Evolutionary conservation across 345 rosid species (phyloP).

Genomic region (Eucalyptus sp.): DNA sequence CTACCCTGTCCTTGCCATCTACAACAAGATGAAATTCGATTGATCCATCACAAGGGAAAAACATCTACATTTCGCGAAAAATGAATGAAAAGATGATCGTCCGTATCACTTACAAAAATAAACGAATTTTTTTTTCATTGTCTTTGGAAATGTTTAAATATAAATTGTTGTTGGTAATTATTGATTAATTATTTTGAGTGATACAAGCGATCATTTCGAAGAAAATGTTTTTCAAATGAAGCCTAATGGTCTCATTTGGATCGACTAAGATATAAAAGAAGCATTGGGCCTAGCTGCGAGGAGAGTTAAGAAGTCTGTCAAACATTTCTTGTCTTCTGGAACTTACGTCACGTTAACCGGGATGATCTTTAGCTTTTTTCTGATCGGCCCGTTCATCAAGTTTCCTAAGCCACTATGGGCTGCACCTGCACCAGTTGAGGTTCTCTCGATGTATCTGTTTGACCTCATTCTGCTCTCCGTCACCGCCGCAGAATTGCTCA

Average conservation of each 20-base stretch:
- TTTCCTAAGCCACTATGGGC: background rate
- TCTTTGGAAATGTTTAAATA: background rate
- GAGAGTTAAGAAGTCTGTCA: background rate
- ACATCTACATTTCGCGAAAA: background rate
- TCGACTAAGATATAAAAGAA: background rate
- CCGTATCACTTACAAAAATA: background rate
- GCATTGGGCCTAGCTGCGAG: no score
- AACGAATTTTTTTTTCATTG: no score
- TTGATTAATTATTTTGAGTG: background rate
- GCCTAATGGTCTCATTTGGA: background rate
- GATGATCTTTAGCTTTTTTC: slow-evolving; percentile 17
- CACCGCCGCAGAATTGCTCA: background rate
- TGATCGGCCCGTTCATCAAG: slow-evolving; percentile 23
- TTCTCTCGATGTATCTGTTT: background rate
- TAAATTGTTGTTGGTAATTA: no score
- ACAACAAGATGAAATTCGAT: background rate
- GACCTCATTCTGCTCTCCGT: background rate
- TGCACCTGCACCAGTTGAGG: background rate
- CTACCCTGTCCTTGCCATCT: slow-evolving; percentile 15
- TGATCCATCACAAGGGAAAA: background rate
- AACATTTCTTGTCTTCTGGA: background rate
- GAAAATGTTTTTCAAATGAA: no score
- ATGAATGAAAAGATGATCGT: background rate
- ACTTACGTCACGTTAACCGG: slow-evolving; percentile 21
- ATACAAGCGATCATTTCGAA: no score